These are phyloP conservation scores for Cucurbita ficifolia DNA, from an alignment of 306 rosid species.

Conservation along the genomic window DNA sequence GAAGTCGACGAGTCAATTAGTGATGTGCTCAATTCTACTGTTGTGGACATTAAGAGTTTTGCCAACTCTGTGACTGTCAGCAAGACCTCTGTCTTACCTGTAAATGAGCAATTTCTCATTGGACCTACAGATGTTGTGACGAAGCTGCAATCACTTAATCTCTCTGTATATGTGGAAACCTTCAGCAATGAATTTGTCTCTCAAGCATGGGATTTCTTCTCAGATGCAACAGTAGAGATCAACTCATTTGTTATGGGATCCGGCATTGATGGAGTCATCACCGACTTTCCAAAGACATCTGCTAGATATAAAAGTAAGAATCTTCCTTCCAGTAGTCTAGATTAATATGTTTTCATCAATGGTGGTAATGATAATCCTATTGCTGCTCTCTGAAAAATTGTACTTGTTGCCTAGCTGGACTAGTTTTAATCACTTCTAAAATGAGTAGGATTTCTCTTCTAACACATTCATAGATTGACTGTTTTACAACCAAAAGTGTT, in stretches of 20 bases:
- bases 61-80: slow-evolving; percentile 51
- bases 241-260: slow-evolving; percentile 35
- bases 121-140: slow-evolving; percentile 19
- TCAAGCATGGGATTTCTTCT: slow-evolving; percentile 90
- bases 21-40: slow-evolving; percentile 26
- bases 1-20: slow-evolving; percentile 38
- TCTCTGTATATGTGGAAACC: slow-evolving; percentile 57
- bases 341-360: neutral
- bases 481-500: no score
- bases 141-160: slow-evolving; percentile 28
- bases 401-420: no score
- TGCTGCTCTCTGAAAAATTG: no score
- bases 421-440: no score
- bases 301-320: slow-evolving; percentile 77
- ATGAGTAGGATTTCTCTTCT: no score
- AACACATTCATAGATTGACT: no score
- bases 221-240: slow-evolving; percentile 76
- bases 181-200: slow-evolving; percentile 86
- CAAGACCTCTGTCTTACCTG: slow-evolving; percentile 45
- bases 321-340: neutral
- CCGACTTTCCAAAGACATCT: slow-evolving; percentile 69
- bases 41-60: slow-evolving; percentile 44
- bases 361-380: no score
- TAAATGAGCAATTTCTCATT: slow-evolving; percentile 6
- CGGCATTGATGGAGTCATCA: slow-evolving; percentile 50